Percentiles rank a stretch among this genome's conserved stretches.
Evolutionary conservation across 78 protist species (phyloP).

Genomic region (Polysphondylium violaceum): DNA sequence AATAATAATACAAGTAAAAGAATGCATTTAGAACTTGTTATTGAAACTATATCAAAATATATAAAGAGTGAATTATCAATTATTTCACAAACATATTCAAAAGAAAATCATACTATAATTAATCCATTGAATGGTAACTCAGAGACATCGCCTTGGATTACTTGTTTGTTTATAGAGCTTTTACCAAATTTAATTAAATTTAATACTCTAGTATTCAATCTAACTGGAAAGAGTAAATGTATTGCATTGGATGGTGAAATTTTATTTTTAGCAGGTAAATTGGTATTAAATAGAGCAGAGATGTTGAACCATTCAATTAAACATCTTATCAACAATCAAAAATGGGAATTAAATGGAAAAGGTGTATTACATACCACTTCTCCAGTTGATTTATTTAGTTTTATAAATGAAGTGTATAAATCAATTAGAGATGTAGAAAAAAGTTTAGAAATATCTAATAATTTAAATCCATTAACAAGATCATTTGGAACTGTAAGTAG

Average conservation of each 20-base stretch:
- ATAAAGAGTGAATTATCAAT: background rate
- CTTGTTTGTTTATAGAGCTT: slow-evolving; percentile 35
- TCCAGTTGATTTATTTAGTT: slow-evolving; percentile 54
- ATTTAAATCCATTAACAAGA: background rate
- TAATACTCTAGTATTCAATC: slow-evolving; percentile 7
- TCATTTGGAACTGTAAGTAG: slow-evolving; percentile 60
- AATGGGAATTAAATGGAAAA: slow-evolving; percentile 61
- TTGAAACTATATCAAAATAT: slow-evolving; percentile 26
- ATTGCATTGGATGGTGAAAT: slow-evolving; percentile 56
- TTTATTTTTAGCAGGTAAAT: slow-evolving; percentile 45
- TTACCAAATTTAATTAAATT: slow-evolving; percentile 24
- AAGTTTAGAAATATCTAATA: background rate
- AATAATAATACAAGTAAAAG: background rate
- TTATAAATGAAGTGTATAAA: slow-evolving; percentile 29
- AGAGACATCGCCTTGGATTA: slow-evolving; percentile 56
- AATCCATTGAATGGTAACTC: background rate
- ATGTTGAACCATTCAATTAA: slow-evolving; percentile 25
- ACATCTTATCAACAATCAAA: slow-evolving; percentile 15
- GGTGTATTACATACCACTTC: slow-evolving; percentile 34
- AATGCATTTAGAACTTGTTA: slow-evolving; percentile 5
- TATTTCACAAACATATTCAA: slow-evolving; percentile 17
- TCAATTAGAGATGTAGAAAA: slow-evolving; percentile 34
- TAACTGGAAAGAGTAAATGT: slow-evolving; percentile 18
- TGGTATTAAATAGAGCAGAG: slow-evolving; percentile 39
- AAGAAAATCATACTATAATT: slow-evolving; percentile 21